Evolutionary conservation across 192 early-diverging fungal genomes (phyloP), one percentile per base, ranked within the genome.

Genomic region (Coemansia sp.): DNA sequence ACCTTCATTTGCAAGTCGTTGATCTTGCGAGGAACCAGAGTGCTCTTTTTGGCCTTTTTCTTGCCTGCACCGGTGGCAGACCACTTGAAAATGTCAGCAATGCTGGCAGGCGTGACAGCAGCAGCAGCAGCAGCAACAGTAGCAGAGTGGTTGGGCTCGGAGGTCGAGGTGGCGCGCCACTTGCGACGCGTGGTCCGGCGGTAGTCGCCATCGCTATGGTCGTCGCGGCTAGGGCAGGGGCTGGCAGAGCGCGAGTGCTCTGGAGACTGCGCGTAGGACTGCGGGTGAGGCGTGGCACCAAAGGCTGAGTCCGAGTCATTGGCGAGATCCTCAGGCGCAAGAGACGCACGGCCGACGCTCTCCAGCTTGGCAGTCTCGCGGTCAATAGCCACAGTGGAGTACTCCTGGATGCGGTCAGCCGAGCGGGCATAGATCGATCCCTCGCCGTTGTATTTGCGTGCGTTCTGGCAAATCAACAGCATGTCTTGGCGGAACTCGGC

Each of bases 381-480:
- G 39, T 92, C 91, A 73, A 98, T 93, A 0, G 91, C 86, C 64
- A 81, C 84, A 5, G 73, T 65, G 3, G 92, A 95, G 71, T 88
- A 92, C 6, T 87, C 79, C 67, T 85, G 86, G 6, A 98, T 68
- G 57, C 89, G 91, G n/a, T 93, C 93, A 0, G 96, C 95, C 33
- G 85, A 87, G 67, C 87, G 90, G 71, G 89, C 93, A 43, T 95
- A 97, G 8, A 93, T 83, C 0, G 94, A 95, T 9, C 90, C 89
- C 5, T 87, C 90, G 29, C 90, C 81, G 65, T 98, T 98, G 78
- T 95, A 98, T 31, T 88, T 87, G 65, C 91, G 90, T 12, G 91
- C 90, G 70, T 98, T 98, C 34, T 77, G 85, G 50, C 90, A 88
- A 9, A 98, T 91, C 22, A 94, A 79, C 34, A 84, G 67, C 65